A percentile compares a stretch with the other conserved stretches of the same genome.
Conservation (phyloP, 2,329 filamentous ascomycete genomes). For the Venturia nashicola region DNA sequence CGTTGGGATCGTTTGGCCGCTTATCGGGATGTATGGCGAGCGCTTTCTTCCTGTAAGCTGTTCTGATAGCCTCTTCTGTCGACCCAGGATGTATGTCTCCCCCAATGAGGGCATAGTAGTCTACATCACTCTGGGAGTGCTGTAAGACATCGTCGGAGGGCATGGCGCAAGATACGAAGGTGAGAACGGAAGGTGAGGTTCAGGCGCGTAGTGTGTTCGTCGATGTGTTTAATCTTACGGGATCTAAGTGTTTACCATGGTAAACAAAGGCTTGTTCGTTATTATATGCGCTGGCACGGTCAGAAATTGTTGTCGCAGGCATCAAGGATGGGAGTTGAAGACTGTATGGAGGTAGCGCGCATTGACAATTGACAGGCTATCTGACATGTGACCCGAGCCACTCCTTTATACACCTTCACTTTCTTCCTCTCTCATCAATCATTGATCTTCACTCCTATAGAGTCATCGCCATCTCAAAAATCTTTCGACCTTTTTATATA, state of each 20-base stretch:
- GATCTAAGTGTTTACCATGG: background rate
- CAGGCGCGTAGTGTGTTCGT: background rate
- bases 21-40: conserved; percentile 95
- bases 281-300: background rate
- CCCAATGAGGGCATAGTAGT: conserved; percentile 68
- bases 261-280: background rate
- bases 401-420: background rate
- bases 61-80: conserved; percentile 60
- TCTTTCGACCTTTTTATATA: too few species aligned
- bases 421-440: too few species aligned
- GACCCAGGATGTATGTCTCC: conserved; percentile 45
- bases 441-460: too few species aligned
- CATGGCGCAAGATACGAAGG: conserved; percentile 17
- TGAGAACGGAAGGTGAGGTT: background rate
- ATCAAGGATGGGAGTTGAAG: background rate
- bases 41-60: conserved; percentile 73
- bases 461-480: too few species aligned
- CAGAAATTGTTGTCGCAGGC: background rate
- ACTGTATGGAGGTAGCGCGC: background rate
- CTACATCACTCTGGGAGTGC: conserved; percentile 31
- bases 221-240: background rate
- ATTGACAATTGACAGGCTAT: background rate
- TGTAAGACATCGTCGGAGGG: conserved; percentile 29
- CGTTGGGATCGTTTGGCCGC: conserved; percentile 44
- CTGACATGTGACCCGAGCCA: background rate